phyloP scores from a whole-genome alignment of 2,329 filamentous ascomycete species.

The Colletotrichum sp. region DNA sequence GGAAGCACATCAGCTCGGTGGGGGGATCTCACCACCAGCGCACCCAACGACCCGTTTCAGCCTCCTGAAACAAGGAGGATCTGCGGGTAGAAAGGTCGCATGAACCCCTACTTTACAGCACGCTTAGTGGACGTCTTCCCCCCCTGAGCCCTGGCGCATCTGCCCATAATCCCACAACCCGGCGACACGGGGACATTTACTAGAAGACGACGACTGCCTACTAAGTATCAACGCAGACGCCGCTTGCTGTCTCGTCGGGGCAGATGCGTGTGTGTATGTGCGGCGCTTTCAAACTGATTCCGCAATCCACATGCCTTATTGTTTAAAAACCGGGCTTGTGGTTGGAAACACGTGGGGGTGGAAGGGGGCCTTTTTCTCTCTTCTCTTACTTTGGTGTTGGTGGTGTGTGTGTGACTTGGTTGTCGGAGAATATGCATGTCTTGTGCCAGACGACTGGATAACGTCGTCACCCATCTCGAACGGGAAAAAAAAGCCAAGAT shows the following conservation, averaged over 20 bases:
- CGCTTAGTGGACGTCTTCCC: not conserved
- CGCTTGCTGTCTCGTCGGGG: not conserved
- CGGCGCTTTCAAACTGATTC: not conserved
- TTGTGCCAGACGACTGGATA: not conserved
- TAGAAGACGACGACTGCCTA: not conserved
- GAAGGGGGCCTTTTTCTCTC: not conserved
- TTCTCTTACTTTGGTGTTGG: not conserved
- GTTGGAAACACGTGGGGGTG: not conserved
- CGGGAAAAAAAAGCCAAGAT: not conserved
- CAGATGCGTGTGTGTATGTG: not conserved
- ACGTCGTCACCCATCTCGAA: not conserved
- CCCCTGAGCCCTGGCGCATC: not conserved
- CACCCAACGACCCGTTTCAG: slow-evolving; percentile 4
- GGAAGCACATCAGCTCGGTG: not conserved
- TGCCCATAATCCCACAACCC: not conserved
- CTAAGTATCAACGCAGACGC: not conserved
- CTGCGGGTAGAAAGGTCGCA: not conserved
- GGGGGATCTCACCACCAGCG: not conserved
- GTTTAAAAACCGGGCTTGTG: not conserved
- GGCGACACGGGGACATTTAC: not conserved
- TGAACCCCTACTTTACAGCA: not conserved
- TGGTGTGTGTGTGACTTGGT: not conserved
- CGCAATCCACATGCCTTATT: not conserved
- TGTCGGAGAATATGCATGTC: not conserved
- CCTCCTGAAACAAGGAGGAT: slow-evolving; percentile 20